Evolutionary conservation across 1,284 basidiomycete genomes (phyloP).

Genomic region (Ustilago vetiveriae): DNA sequence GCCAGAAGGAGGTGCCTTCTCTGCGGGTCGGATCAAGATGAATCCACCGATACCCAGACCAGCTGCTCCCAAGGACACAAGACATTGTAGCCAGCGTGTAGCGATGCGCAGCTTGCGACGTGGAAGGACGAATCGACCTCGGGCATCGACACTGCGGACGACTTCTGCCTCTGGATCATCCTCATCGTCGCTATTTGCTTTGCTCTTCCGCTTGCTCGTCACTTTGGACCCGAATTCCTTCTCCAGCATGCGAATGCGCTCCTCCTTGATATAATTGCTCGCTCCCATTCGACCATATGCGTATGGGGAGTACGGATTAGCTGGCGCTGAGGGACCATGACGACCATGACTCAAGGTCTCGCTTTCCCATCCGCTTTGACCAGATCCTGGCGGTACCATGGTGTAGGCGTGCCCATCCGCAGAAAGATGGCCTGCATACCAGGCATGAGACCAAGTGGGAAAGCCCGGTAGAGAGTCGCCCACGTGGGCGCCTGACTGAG

Average conservation of each 20-base stretch:
- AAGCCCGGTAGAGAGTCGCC: constrained; percentile 51
- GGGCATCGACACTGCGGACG: constrained; percentile 34
- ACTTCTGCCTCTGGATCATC: constrained; percentile 28
- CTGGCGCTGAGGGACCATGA: background rate
- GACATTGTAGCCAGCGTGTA: constrained; percentile 36
- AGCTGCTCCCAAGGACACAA: constrained; percentile 39
- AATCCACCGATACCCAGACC: constrained; percentile 47
- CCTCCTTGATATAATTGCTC: constrained; percentile 52
- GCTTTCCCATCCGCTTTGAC: constrained; percentile 58
- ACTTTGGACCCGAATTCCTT: constrained; percentile 57
- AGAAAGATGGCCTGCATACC: constrained; percentile 60
- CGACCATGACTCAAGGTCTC: constrained; percentile 44
- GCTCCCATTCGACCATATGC: constrained; percentile 18
- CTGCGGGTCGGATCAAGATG: constrained; percentile 41
- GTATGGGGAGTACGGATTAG: constrained; percentile 8
- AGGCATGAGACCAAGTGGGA: constrained; percentile 50
- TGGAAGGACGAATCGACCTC: constrained; percentile 39
- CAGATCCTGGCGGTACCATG: constrained; percentile 43
- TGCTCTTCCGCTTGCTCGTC: constrained; percentile 29
- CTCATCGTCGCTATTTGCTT: constrained; percentile 14
- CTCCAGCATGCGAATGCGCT: constrained; percentile 58
- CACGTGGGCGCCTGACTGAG: constrained; percentile 4
- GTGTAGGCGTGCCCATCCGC: constrained; percentile 62
- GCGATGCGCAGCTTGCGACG: constrained; percentile 30
- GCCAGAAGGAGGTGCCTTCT: constrained; percentile 31